Percentiles rank a stretch among this genome's conserved stretches.
These are phyloP conservation scores for Lonicera japonica DNA, from an alignment of 129 eudicot species.

Conservation along the genomic window DNA sequence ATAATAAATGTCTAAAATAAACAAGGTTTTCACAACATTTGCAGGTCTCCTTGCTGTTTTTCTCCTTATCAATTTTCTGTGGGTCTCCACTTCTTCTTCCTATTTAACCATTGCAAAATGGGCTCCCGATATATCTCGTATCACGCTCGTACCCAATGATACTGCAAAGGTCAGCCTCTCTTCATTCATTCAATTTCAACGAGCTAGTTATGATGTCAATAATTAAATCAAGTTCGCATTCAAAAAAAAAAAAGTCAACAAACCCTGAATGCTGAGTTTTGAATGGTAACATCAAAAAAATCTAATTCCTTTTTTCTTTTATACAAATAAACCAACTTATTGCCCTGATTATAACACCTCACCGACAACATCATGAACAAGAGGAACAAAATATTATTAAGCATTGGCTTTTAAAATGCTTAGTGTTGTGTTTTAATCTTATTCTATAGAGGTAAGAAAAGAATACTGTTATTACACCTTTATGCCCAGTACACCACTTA, in stretches of 20 bases:
- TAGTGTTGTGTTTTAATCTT: too few species aligned
- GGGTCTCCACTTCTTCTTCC: constrained; percentile 36
- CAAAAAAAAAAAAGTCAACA: too few species aligned
- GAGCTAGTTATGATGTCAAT: neutral
- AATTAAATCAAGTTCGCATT: too few species aligned
- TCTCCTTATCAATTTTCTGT: constrained; percentile 24
- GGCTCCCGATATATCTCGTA: constrained; percentile 27
- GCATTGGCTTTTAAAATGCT: too few species aligned
- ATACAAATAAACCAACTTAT: too few species aligned
- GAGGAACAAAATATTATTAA: too few species aligned
- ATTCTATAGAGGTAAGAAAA: neutral
- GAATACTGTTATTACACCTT: neutral
- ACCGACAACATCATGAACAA: too few species aligned
- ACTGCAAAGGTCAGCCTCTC: constrained; percentile 22
- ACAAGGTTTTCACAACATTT: constrained; percentile 23
- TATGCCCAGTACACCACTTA: neutral
- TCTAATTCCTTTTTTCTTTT: too few species aligned
- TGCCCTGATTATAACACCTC: too few species aligned
- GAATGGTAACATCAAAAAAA: too few species aligned
- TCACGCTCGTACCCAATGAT: constrained; percentile 22
- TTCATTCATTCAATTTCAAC: neutral
- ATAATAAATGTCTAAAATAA: constrained; percentile 26
- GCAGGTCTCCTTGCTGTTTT: constrained; percentile 26
- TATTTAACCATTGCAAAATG: constrained; percentile 19
- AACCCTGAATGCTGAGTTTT: too few species aligned